Evolutionary conservation across 495 filamentous ascomycete genomes (phyloP), one percentile per base, ranked within the genome.

Genomic region (Pyrenopolyporus hunteri): DNA sequence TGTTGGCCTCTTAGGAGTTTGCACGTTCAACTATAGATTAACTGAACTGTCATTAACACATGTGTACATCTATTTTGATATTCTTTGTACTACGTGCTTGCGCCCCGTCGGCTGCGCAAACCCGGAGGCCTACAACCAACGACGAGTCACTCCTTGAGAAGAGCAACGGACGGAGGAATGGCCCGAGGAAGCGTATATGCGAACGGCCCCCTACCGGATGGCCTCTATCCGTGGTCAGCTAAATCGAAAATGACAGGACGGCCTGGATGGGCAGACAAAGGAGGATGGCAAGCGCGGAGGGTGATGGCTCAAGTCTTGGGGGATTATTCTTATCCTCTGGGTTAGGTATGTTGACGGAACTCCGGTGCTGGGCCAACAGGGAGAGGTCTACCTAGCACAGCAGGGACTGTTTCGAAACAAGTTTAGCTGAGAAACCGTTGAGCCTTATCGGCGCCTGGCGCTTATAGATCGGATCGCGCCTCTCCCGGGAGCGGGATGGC

Each of bases 321-420:
- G 23, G 19, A 20, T 9, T 42, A 44, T 59, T 36, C 39, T 33
- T n/a, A 13, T 31, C 31, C 36, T 35, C 22, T 57, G 40, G 46
- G 57, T 52, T 53, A 14, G 52, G 56, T 56, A 40, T 46, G 22
- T 59, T 37, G 16, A 13, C 2, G 22, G n/a, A 16, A 35, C 45
- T 11, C 17, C 2, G n/a, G n/a, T 50, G 10, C 17, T 2, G n/a
- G n/a, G 29, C 54, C 11, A 32, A 25, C 25, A 50, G 1, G 39
- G 10, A 42, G 17, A 54, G 29, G 16, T 19, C 20, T 16, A 36
- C 14, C 20, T 16, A 36, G 19, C 25, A 5, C 33, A 14, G 13
- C 45, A 25, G 20, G 25, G 32, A 7, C 5, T 65, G 62, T 65
- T 65, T 60, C 62, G 62, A 65, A 65, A 65, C 62, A 60, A 57